Evolutionary conservation across 345 rosid genomes (phyloP), one percentile per base, ranked within the genome.

Genomic region (Noccaea caerulescens): DNA sequence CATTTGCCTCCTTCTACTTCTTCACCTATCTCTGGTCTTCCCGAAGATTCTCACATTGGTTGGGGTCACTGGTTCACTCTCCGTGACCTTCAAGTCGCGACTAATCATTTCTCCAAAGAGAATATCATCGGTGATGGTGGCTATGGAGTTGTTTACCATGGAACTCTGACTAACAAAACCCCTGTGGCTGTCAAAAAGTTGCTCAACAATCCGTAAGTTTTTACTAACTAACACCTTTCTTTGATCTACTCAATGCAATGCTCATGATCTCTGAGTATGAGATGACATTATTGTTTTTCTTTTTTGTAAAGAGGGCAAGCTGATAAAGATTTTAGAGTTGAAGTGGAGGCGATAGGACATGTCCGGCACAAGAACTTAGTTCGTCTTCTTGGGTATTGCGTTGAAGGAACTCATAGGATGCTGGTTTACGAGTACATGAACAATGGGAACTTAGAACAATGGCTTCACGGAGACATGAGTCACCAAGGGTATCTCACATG

Each of bases 41-140:
- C 94, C 13, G 97, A 93, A 62, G 86, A 83, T 76, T 91, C 98
- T 14, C 94, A 84, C 41, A 82, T 89, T 38, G 98, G 97, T 51
- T 93, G 98, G 98, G 98, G 98, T 44, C 98, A 91, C 56, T 93
- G 98, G 98, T 93, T 93, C 81, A 93, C 97, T 49, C 81, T 93
- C 58, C 83, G 98, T 75, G 98, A 93, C 71, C 87, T 93, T 49
- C 91, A 91, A 32, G 74, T 82, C 16, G 94, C 94, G n/a, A 93
- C 97, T 12, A 82, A 80, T 65, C 84, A 81, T 59, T 93, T 93
- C 76, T 75, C 94, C 5, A 89, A 81, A 79, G 96, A 91, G 67
- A 89, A 87, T 71, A 80, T 91, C 52, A 89, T 93, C 8, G 98
- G 98, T 60, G 98, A 91, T 77, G 98, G 98, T 54, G 98, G 98